Conservation (phyloP, 108 stramenopile genomes). For the Cyclotella choctawhatcheeana region DNA sequence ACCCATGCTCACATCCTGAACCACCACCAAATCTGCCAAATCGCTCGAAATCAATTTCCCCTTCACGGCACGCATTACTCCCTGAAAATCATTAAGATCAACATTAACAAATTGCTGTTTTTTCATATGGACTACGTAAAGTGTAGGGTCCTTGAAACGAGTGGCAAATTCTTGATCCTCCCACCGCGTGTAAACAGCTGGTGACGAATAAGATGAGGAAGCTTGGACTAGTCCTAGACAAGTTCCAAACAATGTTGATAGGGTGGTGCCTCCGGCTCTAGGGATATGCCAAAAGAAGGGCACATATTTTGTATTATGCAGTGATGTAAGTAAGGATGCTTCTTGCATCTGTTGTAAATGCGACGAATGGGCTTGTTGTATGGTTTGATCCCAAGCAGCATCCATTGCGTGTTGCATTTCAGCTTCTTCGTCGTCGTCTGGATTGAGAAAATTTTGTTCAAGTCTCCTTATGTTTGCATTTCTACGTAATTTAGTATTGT, state of each 20-base stretch:
- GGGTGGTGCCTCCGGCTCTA: conserved; percentile 31
- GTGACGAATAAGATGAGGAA: conserved; percentile 36
- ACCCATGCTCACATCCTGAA: conserved; percentile 35
- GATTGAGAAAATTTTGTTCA: too few relatives aligned
- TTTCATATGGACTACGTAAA: conserved; percentile 26
- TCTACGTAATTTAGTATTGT: too few relatives aligned
- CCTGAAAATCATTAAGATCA: conserved; percentile 37
- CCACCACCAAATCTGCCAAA: conserved; percentile 37
- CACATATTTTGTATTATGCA: conserved; percentile 29
- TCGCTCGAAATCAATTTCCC: conserved; percentile 27
- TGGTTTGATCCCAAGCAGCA: conserved; percentile 22
- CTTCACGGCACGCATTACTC: conserved; percentile 36
- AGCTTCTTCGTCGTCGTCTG: conserved; percentile 29
- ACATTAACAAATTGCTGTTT: conserved; percentile 49
- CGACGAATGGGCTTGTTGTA: not conserved
- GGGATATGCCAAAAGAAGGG: conserved; percentile 50
- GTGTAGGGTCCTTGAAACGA: conserved; percentile 28
- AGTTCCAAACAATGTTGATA: conserved; percentile 19
- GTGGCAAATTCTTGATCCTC: conserved; percentile 20
- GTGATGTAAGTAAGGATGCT: not conserved
- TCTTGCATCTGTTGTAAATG: conserved; percentile 1
- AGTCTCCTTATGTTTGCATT: too few relatives aligned
- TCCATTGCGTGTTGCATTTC: conserved; percentile 38
- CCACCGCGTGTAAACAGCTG: conserved; percentile 21
- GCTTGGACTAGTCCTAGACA: conserved; percentile 36